Conservation (phyloP, 1,284 basidiomycete genomes). For the Naganishia cerealis region DNA sequence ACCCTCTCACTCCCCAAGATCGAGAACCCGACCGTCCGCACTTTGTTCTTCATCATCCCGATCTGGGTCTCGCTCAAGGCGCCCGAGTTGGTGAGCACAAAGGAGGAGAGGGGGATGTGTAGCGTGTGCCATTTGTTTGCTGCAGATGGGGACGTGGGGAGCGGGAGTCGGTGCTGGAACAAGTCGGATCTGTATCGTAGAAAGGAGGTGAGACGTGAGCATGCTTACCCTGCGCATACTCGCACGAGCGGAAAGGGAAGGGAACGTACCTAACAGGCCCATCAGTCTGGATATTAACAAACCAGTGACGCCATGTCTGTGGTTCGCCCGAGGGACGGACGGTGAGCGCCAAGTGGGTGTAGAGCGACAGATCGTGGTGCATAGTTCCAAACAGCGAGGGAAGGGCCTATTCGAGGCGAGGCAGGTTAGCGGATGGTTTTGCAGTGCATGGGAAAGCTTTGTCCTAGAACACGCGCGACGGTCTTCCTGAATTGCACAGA, state of each 20-base stretch:
- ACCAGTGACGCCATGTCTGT: conserved; percentile 49
- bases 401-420: conserved; percentile 38
- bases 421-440: not conserved
- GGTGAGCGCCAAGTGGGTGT: conserved; percentile 55
- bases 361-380: conserved; percentile 56
- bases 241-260: too few species aligned
- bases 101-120: conserved; percentile 56
- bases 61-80: conserved; percentile 53
- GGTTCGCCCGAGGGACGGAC: conserved; percentile 46
- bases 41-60: conserved; percentile 54
- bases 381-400: conserved; percentile 56
- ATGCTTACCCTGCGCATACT: too few species aligned
- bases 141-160: conserved; percentile 22
- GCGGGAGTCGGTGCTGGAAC: conserved; percentile 57
- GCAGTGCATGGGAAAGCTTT: not conserved
- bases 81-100: conserved; percentile 58
- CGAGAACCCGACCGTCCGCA: conserved; percentile 57
- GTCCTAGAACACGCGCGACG: too few species aligned
- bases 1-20: conserved; percentile 51
- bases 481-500: too few species aligned
- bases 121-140: conserved; percentile 53
- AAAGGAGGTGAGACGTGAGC: not conserved
- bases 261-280: conserved; percentile 51
- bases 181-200: conserved; percentile 52
- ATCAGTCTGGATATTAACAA: conserved; percentile 58